Percentiles rank a stretch among this genome's conserved stretches.
Conservation (phyloP, 2,329 filamentous ascomycete species). For the Elsinoe arachidis region DNA sequence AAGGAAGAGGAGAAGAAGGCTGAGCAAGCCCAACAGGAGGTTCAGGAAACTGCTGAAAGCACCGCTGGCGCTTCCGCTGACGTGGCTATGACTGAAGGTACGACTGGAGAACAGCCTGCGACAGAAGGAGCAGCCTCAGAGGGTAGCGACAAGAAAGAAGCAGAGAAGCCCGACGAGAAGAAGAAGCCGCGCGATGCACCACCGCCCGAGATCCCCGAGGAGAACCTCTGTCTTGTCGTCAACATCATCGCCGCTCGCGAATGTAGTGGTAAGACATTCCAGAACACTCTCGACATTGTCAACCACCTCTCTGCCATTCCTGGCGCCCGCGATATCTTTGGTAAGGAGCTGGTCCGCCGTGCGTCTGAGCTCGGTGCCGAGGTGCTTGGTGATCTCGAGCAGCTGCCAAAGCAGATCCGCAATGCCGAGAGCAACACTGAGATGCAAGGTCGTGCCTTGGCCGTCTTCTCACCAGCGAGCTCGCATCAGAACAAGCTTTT, state of each 20-base stretch:
- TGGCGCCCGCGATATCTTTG: conserved; percentile 80
- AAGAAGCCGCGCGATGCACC: conserved; percentile 58
- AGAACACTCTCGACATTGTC: conserved; percentile 95
- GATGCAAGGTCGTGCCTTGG: conserved; percentile 85
- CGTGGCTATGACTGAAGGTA: conserved; percentile 18
- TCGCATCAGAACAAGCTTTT: conserved; percentile 96
- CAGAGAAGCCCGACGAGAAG: conserved; percentile 34
- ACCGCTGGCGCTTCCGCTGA: conserved; percentile 14
- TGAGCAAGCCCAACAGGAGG: conserved; percentile 26
- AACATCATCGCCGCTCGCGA: conserved; percentile 93
- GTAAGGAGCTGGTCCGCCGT: conserved; percentile 83
- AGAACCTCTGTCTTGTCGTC: conserved; percentile 88
- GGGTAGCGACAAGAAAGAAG: conserved; percentile 28
- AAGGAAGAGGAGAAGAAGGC: conserved; percentile 54
- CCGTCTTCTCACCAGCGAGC: conserved; percentile 91
- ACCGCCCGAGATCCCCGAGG: conserved; percentile 75
- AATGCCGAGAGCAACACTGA: conserved; percentile 84
- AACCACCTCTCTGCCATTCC: conserved; percentile 94
- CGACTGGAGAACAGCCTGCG: conserved; percentile 15
- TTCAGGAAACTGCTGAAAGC: conserved; percentile 7
- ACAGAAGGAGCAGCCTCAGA: conserved; percentile 16
- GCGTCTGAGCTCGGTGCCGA: conserved; percentile 76
- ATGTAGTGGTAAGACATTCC: conserved; percentile 95
- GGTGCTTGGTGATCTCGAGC: conserved; percentile 75
- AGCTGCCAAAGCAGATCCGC: conserved; percentile 76